Conservation (phyloP, 495 filamentous ascomycete genomes). For the Aspergillus carlsbadensis region DNA sequence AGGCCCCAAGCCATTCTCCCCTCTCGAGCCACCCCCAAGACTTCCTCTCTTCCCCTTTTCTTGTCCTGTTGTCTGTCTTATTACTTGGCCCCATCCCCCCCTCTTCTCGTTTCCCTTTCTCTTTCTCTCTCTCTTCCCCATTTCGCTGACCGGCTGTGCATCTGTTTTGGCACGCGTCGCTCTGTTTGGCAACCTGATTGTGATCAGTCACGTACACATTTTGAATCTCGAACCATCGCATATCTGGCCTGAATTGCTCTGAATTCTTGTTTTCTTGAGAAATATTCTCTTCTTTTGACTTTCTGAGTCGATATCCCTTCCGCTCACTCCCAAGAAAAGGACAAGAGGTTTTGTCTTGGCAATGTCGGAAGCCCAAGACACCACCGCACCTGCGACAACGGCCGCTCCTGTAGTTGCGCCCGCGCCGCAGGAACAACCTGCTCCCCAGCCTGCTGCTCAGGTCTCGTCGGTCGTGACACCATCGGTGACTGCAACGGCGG, state of each 20-base stretch:
- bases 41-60: slow-evolving; percentile 23
- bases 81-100: slow-evolving; percentile 15
- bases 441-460: slow-evolving; percentile 19
- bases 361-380: slow-evolving; percentile 32
- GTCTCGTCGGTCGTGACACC: slow-evolving; percentile 37
- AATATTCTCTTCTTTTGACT: slow-evolving; percentile 8
- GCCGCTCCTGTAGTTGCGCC: slow-evolving; percentile 30
- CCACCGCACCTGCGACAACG: slow-evolving; percentile 18
- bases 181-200: slow-evolving; percentile 4
- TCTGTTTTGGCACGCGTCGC: slow-evolving; percentile 7
- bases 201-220: not conserved
- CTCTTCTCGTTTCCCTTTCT: slow-evolving; percentile 11
- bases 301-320: slow-evolving; percentile 12
- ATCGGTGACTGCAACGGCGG: slow-evolving; percentile 44
- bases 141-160: not conserved
- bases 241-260: not conserved
- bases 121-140: slow-evolving; percentile 5
- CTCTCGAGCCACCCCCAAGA: slow-evolving; percentile 29
- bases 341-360: slow-evolving; percentile 31
- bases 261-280: not conserved
- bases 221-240: not conserved
- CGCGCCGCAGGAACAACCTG: slow-evolving; percentile 26
- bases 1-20: slow-evolving; percentile 22
- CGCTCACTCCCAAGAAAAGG: slow-evolving; percentile 26
- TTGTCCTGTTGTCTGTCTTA: slow-evolving; percentile 16